Evolutionary conservation across 129 eudicot genomes (phyloP).

Genomic region (Artemisia annua): DNA sequence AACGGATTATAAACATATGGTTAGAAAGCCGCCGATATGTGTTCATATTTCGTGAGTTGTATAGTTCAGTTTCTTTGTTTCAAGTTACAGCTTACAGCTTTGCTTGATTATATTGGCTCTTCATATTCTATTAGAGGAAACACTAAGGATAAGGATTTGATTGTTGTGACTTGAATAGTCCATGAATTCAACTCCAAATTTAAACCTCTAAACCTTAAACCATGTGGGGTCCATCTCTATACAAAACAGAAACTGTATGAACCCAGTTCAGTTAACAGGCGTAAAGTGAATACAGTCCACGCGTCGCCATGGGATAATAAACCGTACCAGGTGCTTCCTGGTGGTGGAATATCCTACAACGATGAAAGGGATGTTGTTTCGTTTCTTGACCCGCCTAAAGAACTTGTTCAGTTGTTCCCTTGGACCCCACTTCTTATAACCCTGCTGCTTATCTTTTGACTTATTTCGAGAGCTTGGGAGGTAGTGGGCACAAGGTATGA

Average conservation of each 20-base stretch:
- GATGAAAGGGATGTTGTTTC: conserved; percentile 68
- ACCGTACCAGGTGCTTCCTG: conserved; percentile 43
- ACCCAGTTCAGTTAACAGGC: conserved; percentile 9
- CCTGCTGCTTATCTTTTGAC: conserved; percentile 82
- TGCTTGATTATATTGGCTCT: no score
- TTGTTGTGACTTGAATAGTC: not conserved
- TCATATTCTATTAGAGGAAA: no score
- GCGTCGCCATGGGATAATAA: conserved; percentile 54
- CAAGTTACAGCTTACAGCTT: no score
- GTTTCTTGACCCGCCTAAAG: conserved; percentile 77
- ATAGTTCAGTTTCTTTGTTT: no score
- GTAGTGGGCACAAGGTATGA: conserved; percentile 68
- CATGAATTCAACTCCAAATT: conserved; percentile 12
- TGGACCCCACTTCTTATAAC: conserved; percentile 73
- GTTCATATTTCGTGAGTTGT: no score
- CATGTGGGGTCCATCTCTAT: no score
- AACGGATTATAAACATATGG: no score
- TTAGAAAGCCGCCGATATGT: no score
- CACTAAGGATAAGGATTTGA: no score
- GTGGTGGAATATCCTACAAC: conserved; percentile 42
- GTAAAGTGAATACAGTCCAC: conserved; percentile 21
- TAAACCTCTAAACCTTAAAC: conserved; percentile 4
- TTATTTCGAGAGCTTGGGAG: conserved; percentile 67
- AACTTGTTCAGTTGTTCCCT: conserved; percentile 69
- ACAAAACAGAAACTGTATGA: not conserved